phyloP scores from a whole-genome alignment of 2,329 filamentous ascomycete species.

The Fusarium papillatum region DNA sequence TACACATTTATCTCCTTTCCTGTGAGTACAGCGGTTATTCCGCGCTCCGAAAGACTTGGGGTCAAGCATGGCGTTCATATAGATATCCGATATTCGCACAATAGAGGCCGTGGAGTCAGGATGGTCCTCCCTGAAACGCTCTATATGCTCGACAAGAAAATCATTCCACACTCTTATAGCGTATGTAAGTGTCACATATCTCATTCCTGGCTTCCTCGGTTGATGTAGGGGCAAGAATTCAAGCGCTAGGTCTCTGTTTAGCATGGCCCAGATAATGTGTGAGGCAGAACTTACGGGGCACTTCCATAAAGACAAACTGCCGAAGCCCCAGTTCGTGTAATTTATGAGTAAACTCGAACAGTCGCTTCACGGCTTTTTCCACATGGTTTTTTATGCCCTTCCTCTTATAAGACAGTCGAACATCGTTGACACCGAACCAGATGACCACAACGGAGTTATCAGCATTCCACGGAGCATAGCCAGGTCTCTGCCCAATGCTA shows the following conservation, averaged over 20 bases:
- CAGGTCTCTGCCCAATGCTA: background rate
- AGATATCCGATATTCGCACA: background rate
- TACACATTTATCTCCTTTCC: background rate
- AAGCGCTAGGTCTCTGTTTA: background rate
- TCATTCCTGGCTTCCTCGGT: background rate
- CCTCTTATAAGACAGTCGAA: background rate
- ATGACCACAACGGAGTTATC: constrained; percentile 1
- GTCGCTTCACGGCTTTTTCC: background rate
- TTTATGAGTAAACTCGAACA: background rate
- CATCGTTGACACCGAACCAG: constrained; percentile 1
- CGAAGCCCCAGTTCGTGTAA: background rate
- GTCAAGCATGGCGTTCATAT: background rate
- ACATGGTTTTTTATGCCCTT: background rate
- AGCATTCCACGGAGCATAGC: background rate
- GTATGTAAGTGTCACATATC: background rate
- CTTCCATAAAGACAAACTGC: background rate
- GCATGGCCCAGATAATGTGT: background rate
- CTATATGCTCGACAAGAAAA: background rate
- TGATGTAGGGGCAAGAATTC: background rate
- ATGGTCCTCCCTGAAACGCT: background rate
- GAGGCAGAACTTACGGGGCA: background rate
- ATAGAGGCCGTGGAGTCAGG: background rate
- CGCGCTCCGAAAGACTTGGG: background rate
- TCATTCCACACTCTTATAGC: constrained; percentile 1
- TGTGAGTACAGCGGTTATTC: background rate